A percentile compares a stretch with the other conserved stretches of the same genome.
Conservation (phyloP, 768 basidiomycete genomes). For the Hortiboletus flavorubellus region DNA sequence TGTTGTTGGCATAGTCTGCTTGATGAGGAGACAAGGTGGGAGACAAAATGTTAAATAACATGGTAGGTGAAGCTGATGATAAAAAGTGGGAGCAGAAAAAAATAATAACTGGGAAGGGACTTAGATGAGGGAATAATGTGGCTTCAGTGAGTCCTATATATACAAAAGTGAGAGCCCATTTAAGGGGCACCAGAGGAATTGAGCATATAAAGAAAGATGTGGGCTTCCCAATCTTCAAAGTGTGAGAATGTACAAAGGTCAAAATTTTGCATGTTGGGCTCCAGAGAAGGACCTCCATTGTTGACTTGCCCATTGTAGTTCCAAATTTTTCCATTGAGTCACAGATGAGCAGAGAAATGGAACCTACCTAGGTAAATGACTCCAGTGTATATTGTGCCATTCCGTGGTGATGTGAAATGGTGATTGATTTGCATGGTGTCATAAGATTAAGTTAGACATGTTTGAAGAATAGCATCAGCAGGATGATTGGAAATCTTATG, state of each 20-base stretch:
- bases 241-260: not conserved
- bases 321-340: not conserved
- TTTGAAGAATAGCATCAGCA: not conserved
- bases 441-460: not conserved
- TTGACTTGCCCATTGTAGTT: slow-evolving; percentile 4
- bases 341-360: slow-evolving; percentile 1
- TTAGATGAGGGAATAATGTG: too few relatives aligned
- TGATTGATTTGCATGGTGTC: not conserved
- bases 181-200: too few relatives aligned
- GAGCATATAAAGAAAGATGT: too few relatives aligned
- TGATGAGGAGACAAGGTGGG: too few relatives aligned
- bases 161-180: too few relatives aligned
- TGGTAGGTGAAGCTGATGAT: too few relatives aligned
- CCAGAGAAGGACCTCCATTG: not conserved
- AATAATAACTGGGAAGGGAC: too few relatives aligned
- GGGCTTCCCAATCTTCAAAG: too few relatives aligned
- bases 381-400: not conserved
- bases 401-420: not conserved
- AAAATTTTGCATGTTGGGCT: not conserved
- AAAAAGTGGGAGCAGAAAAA: too few relatives aligned
- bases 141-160: too few relatives aligned
- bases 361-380: slow-evolving; percentile 1
- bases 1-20: too few relatives aligned
- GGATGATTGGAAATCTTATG: not conserved
- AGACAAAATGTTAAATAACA: too few relatives aligned